Evolutionary conservation across 1,284 basidiomycete genomes (phyloP).

Genomic region (Sanghuangporus sanghuang): DNA sequence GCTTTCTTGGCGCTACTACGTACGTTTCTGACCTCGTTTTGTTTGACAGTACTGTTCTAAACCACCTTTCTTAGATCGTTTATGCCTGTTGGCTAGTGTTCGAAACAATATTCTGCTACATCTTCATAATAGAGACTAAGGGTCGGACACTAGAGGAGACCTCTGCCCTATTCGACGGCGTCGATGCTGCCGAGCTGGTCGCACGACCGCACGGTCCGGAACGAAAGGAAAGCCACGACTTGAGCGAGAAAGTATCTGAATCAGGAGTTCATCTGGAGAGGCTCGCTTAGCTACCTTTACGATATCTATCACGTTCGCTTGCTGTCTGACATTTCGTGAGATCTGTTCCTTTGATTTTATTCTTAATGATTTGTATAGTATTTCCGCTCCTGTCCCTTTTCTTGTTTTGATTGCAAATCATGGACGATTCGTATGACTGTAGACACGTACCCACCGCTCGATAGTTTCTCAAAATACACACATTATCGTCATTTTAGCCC

Average conservation of each 20-base stretch:
- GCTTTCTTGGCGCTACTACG: slow-evolving; percentile 37
- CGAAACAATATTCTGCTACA: slow-evolving; percentile 34
- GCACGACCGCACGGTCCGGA: background rate
- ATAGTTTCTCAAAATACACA: background rate
- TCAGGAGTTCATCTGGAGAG: background rate
- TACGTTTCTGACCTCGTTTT: slow-evolving; percentile 15
- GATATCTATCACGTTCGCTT: background rate
- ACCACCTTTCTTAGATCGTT: slow-evolving; percentile 29
- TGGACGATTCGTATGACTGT: background rate
- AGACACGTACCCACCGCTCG: background rate
- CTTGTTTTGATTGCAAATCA: background rate
- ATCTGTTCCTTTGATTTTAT: background rate
- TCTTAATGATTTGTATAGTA: background rate
- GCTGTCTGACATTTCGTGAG: background rate
- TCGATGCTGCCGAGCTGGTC: slow-evolving; percentile 28
- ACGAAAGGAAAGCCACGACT: background rate
- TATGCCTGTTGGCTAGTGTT: slow-evolving; percentile 38
- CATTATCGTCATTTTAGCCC: background rate
- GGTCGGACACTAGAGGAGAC: slow-evolving; percentile 36
- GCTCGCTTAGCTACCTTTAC: background rate
- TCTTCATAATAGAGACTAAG: slow-evolving; percentile 42
- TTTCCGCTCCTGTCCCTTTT: background rate
- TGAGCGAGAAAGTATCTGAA: slow-evolving; percentile 1
- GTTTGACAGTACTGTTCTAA: background rate
- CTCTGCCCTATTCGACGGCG: slow-evolving; percentile 31